Conservation (phyloP, 2,329 filamentous ascomycete species). For the Venturia nashicola region DNA sequence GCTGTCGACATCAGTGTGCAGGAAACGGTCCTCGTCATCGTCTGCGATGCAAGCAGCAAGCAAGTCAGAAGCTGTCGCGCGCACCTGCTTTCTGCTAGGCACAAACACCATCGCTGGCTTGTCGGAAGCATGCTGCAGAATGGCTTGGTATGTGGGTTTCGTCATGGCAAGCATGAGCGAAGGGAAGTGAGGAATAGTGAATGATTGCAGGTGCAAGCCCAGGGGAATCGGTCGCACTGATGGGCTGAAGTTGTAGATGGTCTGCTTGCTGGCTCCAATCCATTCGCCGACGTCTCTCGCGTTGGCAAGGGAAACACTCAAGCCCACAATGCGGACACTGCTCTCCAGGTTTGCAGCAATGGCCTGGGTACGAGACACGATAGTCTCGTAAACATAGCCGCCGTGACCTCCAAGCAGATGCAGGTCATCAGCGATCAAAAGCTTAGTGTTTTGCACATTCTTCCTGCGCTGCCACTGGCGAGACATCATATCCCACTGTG, state of each 20-base stretch:
- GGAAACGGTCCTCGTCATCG: constrained; percentile 85
- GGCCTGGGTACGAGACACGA: constrained; percentile 94
- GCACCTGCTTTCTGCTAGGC: constrained; percentile 83
- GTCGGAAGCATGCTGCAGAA: constrained; percentile 75
- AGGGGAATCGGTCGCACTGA: constrained; percentile 78
- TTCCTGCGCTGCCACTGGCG: constrained; percentile 94
- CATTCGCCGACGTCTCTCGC: constrained; percentile 91
- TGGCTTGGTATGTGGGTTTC: constrained; percentile 79
- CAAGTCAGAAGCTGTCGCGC: constrained; percentile 75
- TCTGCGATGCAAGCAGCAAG: constrained; percentile 78
- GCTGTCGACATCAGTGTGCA: constrained; percentile 73
- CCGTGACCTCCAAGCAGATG: constrained; percentile 80
- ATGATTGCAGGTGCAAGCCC: constrained; percentile 90
- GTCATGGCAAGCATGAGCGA: constrained; percentile 98
- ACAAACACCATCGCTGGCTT: constrained; percentile 90
- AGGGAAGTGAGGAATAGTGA: constrained; percentile 90
- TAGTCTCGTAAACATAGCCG: constrained; percentile 87
- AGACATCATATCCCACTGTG: constrained; percentile 92
- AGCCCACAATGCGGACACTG: constrained; percentile 71
- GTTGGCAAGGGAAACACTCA: constrained; percentile 87
- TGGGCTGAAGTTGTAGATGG: constrained; percentile 97
- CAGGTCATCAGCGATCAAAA: constrained; percentile 91
- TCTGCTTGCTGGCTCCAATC: constrained; percentile 96
- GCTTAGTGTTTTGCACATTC: constrained; percentile 78
- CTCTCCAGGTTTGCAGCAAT: constrained; percentile 82